Base-by-base conservation (phyloP, 2,329 filamentous ascomycete genomes). In the Beauveria medogensis region DNA sequence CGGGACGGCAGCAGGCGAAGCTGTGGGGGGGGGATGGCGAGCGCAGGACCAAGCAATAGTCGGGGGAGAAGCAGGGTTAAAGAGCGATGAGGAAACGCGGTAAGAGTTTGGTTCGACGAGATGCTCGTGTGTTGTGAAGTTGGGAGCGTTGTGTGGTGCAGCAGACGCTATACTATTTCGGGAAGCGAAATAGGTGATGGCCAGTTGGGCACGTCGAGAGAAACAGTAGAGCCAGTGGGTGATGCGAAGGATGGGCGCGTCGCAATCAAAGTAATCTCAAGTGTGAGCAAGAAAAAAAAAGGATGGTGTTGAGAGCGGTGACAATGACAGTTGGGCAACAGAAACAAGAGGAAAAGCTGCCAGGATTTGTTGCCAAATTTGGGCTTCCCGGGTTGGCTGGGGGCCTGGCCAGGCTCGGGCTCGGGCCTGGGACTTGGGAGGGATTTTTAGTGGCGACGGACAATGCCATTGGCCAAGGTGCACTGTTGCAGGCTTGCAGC, bases 81-180 rank as follows among this genome's bases (percentile, higher is more conserved):
- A 30, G 28, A 58, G 24, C n/a, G 37, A 44, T n/a, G 30, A 50
- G 26, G 46, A 43, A n/a, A 47, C 47, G 34, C 16, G 12, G 18
- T 22, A 4, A 58, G 55, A 51, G 37, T 51, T 43, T 40, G 48
- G n/a, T 52, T 52, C 37, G 55, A 51, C 55, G 46, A 44, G 16
- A 51, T 40, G 55, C n/a, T 57, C 28, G 55, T 58, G 41, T 47
- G 55, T 50, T 57, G 55, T 48, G n/a, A 51, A 22, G 20, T 37
- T 37, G 30, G 37, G 43, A 14, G n/a, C 40, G 54, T 48, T 48
- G 44, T n/a, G 30, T 20, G 43, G 30, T 40, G 44, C 26, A 30
- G 47, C 30, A 58, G 46, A 50, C 55, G 55, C 55, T 56, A 56
- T 14, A 47, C 54, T 56, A n/a, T 46, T 56, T n/a, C 41, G 40